These are phyloP conservation scores for Ogataea chonburiensis DNA, from an alignment of 805 yeast genomes.

Conservation along the genomic window DNA sequence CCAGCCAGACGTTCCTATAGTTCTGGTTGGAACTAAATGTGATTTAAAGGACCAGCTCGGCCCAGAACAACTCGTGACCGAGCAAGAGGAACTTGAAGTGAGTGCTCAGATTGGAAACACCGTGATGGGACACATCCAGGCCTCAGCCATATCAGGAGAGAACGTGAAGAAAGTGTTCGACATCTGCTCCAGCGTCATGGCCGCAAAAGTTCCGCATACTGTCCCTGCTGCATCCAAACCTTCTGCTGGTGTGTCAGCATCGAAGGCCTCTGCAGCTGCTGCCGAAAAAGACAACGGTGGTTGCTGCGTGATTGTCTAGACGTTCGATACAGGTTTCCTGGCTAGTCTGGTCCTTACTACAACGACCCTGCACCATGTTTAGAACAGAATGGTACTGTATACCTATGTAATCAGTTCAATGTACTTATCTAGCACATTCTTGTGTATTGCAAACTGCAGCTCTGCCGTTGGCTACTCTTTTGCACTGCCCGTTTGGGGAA, in stretches of 20 bases:
- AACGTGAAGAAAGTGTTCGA: conserved; percentile 67
- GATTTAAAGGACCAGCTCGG: conserved; percentile 43
- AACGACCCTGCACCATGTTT: too few species aligned
- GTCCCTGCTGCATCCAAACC: conserved; percentile 5
- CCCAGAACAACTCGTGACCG: conserved; percentile 35
- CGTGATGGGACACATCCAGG: conserved; percentile 63
- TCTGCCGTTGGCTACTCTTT: conserved; percentile 4
- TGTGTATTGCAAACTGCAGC: conserved; percentile 2
- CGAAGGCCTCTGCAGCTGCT: conserved; percentile 1
- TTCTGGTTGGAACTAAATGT: conserved; percentile 73
- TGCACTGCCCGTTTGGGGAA: conserved; percentile 6
- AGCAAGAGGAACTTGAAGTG: conserved; percentile 43
- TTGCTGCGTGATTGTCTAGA: conserved; percentile 17
- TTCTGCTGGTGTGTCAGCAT: conserved; percentile 1
- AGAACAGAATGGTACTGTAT: too few species aligned
- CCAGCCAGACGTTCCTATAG: conserved; percentile 74
- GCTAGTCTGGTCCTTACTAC: too few species aligned
- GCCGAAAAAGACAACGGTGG: conserved; percentile 6
- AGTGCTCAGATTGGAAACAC: conserved; percentile 43
- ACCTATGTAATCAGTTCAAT: too few species aligned
- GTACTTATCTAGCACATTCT: conserved; percentile 3
- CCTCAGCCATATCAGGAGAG: conserved; percentile 67
- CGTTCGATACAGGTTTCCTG: conserved; percentile 1
- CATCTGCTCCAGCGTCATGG: conserved; percentile 35
- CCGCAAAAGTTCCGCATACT: conserved; percentile 8